These are phyloP conservation scores for Fomitiporia mediterranea DNA, from an alignment of 1,284 basidiomycete genomes.

Conservation along the genomic window DNA sequence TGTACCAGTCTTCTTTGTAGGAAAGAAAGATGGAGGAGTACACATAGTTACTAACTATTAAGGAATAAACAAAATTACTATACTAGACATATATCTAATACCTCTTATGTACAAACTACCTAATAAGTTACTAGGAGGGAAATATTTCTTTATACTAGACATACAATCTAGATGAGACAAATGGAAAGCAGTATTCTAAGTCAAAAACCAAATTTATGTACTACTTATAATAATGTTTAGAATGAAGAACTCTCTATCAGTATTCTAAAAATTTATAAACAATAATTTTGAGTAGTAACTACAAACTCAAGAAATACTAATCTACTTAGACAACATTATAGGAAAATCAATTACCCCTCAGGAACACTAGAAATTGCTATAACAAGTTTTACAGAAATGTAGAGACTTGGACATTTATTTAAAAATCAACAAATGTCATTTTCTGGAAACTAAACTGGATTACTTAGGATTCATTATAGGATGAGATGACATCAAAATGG, in stretches of 20 bases:
- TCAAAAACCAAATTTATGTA: too few species aligned
- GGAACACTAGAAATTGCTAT: conserved; percentile 23
- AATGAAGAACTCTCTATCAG: conserved; percentile 36
- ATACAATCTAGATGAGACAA: too few species aligned
- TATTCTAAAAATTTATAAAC: conserved; percentile 28
- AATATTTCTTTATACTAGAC: too few species aligned
- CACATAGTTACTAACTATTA: too few species aligned
- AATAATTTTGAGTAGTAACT: conserved; percentile 19
- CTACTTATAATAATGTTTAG: conserved; percentile 37
- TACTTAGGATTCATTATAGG: conserved; percentile 18
- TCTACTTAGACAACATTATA: conserved; percentile 23
- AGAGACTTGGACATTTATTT: conserved; percentile 19
- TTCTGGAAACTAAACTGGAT: conserved; percentile 21
- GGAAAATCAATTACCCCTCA: conserved; percentile 5
- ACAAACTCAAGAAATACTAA: not conserved
- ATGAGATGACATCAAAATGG: conserved; percentile 21
- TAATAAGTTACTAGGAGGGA: too few species aligned
- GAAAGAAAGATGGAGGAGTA: too few species aligned
- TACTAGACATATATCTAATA: too few species aligned
- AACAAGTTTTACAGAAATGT: conserved; percentile 25
- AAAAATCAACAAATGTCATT: conserved; percentile 30
- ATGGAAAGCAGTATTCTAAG: too few species aligned
- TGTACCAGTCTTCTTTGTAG: too few species aligned
- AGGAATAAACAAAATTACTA: too few species aligned
- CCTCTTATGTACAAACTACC: too few species aligned